Base-by-base conservation (phyloP, 2,329 filamentous ascomycete species). In the Sporothrix inflata region DNA sequence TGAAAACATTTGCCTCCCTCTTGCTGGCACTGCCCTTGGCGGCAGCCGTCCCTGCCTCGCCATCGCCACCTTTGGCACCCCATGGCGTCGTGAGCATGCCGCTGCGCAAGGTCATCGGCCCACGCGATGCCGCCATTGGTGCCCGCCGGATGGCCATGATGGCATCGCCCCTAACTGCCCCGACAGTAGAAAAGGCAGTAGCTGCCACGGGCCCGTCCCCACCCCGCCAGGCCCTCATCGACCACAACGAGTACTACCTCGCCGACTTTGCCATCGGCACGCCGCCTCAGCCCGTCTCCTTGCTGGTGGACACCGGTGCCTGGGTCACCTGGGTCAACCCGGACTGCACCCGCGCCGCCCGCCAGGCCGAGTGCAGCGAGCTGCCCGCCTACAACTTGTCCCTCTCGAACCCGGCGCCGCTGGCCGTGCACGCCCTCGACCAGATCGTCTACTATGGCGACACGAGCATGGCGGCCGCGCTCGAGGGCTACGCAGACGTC, bases 11-110 rank as follows among this genome's bases (percentile, higher is more conserved):
- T 9, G 57, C 49, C 27, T 51, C 69, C 11, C 21, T 60, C 14
- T 16, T 71, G 42, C 45, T 65, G 69, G 42, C 57, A 12, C 42
- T 65, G 40, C 69, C 69, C 6, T 45, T 63, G 55, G 16, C 55
- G 9, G 19, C n/a, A 19, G 55, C 69, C 5, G 69, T 51, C 24
- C 69, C 69, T 1, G 42, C 42, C 12, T 40, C 34, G n/a, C 16
- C 40, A n/a, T 40, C 34, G n/a, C 16, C 40, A 9, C 16, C 38
- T 4, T 34, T 38, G n/a, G 2, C 24, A 78, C 83, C 4, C 82
- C 84, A 71, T 79, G 81, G 0, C 82, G 81, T 9, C 75, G 78
- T 71, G 14, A 57, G 70, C 70, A 21, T 71, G 47, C 38, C 70
- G 12, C 27, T 71, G 24, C 60, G 60, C 30, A 65, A 55, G 45